Conservation (phyloP, 2,329 filamentous ascomycete genomes). For the Claviceps capensis region DNA sequence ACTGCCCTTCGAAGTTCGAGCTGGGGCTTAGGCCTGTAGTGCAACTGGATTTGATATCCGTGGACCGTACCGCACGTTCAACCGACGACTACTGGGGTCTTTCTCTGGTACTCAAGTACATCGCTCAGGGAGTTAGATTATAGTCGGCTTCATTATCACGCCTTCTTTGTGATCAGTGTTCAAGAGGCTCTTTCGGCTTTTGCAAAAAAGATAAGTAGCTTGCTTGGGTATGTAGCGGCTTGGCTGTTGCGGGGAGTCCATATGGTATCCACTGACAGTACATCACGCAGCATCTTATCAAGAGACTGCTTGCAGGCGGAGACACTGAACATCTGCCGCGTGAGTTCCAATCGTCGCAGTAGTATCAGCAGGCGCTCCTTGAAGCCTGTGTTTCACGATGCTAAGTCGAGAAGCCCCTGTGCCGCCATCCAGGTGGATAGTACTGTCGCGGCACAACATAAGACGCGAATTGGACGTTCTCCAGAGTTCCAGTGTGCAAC, state of each 20-base stretch:
- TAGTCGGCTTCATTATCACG: constrained; percentile 72
- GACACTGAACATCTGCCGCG: constrained; percentile 14
- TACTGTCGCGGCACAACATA: constrained; percentile 71
- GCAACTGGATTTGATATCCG: constrained; percentile 50
- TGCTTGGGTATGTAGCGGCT: constrained; percentile 61
- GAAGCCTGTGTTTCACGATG: constrained; percentile 48
- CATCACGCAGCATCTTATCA: not conserved
- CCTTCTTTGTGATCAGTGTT: constrained; percentile 78
- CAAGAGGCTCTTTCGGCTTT: constrained; percentile 64
- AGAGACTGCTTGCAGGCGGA: constrained; percentile 5
- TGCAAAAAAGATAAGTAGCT: constrained; percentile 51
- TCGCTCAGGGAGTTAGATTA: constrained; percentile 63
- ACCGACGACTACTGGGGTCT: constrained; percentile 62
- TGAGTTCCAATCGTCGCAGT: constrained; percentile 15
- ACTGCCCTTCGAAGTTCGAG: constrained; percentile 44
- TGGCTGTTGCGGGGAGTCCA: constrained; percentile 58
- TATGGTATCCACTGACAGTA: constrained; percentile 29
- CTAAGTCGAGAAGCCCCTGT: constrained; percentile 82
- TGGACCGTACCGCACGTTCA: constrained; percentile 39
- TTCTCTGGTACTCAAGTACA: constrained; percentile 69
- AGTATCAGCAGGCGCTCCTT: constrained; percentile 16
- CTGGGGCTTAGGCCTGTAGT: constrained; percentile 51
- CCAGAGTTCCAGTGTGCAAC: constrained; percentile 45
- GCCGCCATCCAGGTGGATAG: constrained; percentile 79
- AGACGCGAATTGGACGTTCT: constrained; percentile 82